phyloP scores from a whole-genome alignment of 208 protist species.

The Leishmania turanica region DNA sequence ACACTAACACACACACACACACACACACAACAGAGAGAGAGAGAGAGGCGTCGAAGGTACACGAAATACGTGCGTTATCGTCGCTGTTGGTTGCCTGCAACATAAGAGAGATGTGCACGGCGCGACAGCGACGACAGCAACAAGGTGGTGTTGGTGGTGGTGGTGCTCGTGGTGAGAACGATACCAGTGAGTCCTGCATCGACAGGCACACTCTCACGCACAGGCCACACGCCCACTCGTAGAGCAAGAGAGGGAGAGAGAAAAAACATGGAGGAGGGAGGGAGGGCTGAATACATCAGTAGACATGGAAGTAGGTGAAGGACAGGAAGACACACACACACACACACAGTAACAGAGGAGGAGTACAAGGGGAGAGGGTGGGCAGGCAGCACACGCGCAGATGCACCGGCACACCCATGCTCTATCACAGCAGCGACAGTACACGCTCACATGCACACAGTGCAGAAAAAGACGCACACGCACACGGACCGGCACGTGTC shows the following conservation, averaged over 20 bases:
- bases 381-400: neutral
- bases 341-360: neutral
- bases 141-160: neutral
- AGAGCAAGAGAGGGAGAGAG: slow-evolving; percentile 1
- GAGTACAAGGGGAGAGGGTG: neutral
- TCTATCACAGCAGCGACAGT: neutral
- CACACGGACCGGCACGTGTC: slow-evolving; percentile 2
- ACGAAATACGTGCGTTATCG: neutral
- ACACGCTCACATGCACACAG: neutral
- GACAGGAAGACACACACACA: neutral
- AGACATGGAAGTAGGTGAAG: neutral
- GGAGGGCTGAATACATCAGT: slow-evolving; percentile 1
- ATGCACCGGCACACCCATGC: neutral
- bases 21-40: neutral
- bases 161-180: neutral
- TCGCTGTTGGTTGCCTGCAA: neutral
- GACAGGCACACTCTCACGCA: neutral
- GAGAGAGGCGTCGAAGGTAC: neutral
- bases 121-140: neutral
- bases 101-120: neutral
- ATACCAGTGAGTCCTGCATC: neutral
- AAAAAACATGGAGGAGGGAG: neutral
- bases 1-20: neutral
- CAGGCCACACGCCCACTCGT: neutral
- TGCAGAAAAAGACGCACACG: neutral